These are phyloP conservation scores for Ogataea hybrid DNA, from an alignment of 1,139 yeast genomes.

Conservation along the genomic window DNA sequence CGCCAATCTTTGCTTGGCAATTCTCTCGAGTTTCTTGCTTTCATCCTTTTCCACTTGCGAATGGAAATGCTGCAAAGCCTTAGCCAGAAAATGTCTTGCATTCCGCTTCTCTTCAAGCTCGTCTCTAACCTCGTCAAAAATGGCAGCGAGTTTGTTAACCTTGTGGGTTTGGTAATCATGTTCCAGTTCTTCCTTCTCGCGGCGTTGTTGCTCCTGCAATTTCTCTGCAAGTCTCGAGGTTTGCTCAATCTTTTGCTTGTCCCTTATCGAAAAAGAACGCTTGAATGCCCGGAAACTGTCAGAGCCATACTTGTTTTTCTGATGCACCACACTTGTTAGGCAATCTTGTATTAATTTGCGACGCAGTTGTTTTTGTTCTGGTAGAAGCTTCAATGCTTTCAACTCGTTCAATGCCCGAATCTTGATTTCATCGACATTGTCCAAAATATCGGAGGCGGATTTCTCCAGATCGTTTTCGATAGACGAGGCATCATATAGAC, in stretches of 20 bases:
- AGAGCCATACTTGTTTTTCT: slow-evolving; percentile 42
- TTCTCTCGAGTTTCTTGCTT: slow-evolving; percentile 67
- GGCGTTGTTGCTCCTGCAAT: slow-evolving; percentile 50
- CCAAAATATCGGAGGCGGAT: slow-evolving; percentile 56
- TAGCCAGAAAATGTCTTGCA: slow-evolving; percentile 27
- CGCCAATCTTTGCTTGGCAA: slow-evolving; percentile 82
- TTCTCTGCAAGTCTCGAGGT: slow-evolving; percentile 42
- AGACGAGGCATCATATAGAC: slow-evolving; percentile 55
- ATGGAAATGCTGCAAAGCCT: slow-evolving; percentile 28
- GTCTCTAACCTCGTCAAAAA: slow-evolving; percentile 32
- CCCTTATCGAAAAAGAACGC: slow-evolving; percentile 61
- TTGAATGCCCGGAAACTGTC: slow-evolving; percentile 67
- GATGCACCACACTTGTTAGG: slow-evolving; percentile 61
- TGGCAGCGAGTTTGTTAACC: slow-evolving; percentile 42
- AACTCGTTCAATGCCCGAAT: slow-evolving; percentile 74
- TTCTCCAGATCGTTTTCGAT: slow-evolving; percentile 53
- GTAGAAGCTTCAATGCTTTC: slow-evolving; percentile 72
- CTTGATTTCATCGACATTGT: slow-evolving; percentile 39
- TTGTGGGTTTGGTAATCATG: slow-evolving; percentile 46
- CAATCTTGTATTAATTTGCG: slow-evolving; percentile 66
- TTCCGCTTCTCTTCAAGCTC: slow-evolving; percentile 30
- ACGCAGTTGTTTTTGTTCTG: slow-evolving; percentile 83
- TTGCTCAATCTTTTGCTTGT: slow-evolving; percentile 62
- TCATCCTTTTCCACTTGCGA: slow-evolving; percentile 67
- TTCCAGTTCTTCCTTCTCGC: slow-evolving; percentile 46